Evolutionary conservation across 495 filamentous ascomycete genomes (phyloP), one percentile per base, ranked within the genome.

Genomic region (Pyrenula aspistea): DNA sequence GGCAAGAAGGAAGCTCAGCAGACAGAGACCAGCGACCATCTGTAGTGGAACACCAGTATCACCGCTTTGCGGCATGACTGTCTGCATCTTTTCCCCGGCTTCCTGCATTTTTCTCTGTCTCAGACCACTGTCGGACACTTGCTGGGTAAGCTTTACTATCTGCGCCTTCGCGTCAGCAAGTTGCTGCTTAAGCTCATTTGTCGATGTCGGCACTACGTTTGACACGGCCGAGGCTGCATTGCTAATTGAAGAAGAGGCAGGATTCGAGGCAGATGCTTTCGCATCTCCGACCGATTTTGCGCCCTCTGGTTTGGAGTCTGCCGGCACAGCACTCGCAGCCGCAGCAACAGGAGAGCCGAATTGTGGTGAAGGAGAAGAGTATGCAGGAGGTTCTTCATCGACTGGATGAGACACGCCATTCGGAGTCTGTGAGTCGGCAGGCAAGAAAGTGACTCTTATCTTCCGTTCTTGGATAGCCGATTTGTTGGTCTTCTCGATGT

Each of bases 1-100:
- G 1, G 88, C 94, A 62, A 97, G 77, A 67, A 98, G 72, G 73
- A 98, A 98, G 72, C 88, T 85, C 56, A 92, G 58, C 68, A 98
- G 74, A 63, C 93, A 97, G 53, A 98, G 73, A 12, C 76, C 76
- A 22, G 93, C 93, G 54, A 86, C 86, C 54, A 89, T 79, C 68
- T 91, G 85, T 50, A 98, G 78, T 0, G 93, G 84, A n/a, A 98
- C 90, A 23, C 92, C 91, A 25, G 83, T 76, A 48, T 82, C 82
- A 55, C 72, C 66, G 66, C 20, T 72, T 72, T n/a, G 74, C 62
- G n/a, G 69, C 65, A 60, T 73, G 71, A n/a, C 68, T 62, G 24
- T 2, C 22, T 51, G 58, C 53, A 61, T 64, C n/a, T 62, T 65
- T 21, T 72, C 73, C 25, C 68, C 59, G 31, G 66, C 68, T 54